phyloP scores from a whole-genome alignment of 805 yeast species.

The Wickerhamiella spandovensis region DNA sequence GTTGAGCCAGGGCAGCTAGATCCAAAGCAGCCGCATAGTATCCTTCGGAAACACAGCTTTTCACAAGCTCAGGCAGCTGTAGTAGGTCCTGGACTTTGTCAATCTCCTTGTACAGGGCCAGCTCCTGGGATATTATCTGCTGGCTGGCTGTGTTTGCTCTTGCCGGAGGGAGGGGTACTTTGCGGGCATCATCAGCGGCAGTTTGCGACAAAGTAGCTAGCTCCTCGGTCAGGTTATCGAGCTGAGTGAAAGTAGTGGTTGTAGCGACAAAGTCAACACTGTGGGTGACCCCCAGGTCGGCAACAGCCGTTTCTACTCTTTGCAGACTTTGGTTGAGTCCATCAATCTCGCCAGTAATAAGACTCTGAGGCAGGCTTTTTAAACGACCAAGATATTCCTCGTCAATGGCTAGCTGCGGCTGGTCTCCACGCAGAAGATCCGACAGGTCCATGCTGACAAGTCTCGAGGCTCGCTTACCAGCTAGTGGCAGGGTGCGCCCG shows the following conservation, averaged over 20 bases:
- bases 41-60: slow-evolving; percentile 74
- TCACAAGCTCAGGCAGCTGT: slow-evolving; percentile 71
- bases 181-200: slow-evolving; percentile 12
- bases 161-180: slow-evolving; percentile 13
- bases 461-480: too few relatives aligned
- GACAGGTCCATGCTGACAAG: slow-evolving; percentile 1
- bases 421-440: slow-evolving; percentile 2
- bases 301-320: slow-evolving; percentile 2
- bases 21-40: slow-evolving; percentile 85
- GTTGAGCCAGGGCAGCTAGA: slow-evolving; percentile 56
- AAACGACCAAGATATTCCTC: slow-evolving; percentile 12
- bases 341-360: slow-evolving; percentile 10
- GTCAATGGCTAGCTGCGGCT: slow-evolving; percentile 6
- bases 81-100: slow-evolving; percentile 64
- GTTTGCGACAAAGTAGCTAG: slow-evolving; percentile 5
- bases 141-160: slow-evolving; percentile 11
- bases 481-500: too few relatives aligned
- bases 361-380: slow-evolving; percentile 11
- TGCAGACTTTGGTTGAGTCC: slow-evolving; percentile 5
- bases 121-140: slow-evolving; percentile 29
- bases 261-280: slow-evolving; percentile 9
- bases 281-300: slow-evolving; percentile 9
- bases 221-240: slow-evolving; percentile 4
- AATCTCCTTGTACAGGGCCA: slow-evolving; percentile 33
- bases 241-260: slow-evolving; percentile 7